Evolutionary conservation across 495 filamentous ascomycete species (phyloP), one percentile per base, ranked within the genome.

Genomic region (Amphirosellinia nigrospora): DNA sequence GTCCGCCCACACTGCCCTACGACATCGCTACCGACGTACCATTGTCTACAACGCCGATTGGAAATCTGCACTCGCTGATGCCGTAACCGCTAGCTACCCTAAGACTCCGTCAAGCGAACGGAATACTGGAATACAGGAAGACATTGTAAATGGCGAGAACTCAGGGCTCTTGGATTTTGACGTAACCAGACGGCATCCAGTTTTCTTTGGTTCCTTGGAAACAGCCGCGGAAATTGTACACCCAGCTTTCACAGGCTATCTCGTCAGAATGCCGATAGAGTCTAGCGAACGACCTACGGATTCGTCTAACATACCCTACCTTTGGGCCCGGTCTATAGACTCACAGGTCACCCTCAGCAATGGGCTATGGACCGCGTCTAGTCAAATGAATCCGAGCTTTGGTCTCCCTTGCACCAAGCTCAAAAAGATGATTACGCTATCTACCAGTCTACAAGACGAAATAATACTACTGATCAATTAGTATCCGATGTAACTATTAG

Each of bases 241-340:
- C 71, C 81, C 82, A 10, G 81, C 78, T 13, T 74, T 78, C 0
- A 77, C 74, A 11, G 78, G 79, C 56, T 77, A 81, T 71, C 3
- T 16, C 55, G 38, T 66, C 65, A 28, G 66, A 11, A 21, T n/a
- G 7, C 3, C 32, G 4, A 7, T 1, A 41, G 43, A 46, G 19
- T 8, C 43, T 30, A 48, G 16, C 3, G 38, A 23, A 13, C 26
- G 15, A 45, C 59, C 28, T 21, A 3, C 1, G 16, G 43, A 28
- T 36, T 34, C 43, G 28, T 26, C 61, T 50, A 50, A 50, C 30
- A 50, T 7, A 38, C 23, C 46, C 30, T 53, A 28, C 45, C 63
- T 65, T 21, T 65, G 63, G 63, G 28, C 63, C 19, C 36, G 30
- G 32, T 21, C 63, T 16, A 23, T 11, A 34, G 46, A 39, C 8